A percentile compares a stretch with the other conserved stretches of the same genome.
Conservation (phyloP, 257 asterid species). For the Fraxinus americana region DNA sequence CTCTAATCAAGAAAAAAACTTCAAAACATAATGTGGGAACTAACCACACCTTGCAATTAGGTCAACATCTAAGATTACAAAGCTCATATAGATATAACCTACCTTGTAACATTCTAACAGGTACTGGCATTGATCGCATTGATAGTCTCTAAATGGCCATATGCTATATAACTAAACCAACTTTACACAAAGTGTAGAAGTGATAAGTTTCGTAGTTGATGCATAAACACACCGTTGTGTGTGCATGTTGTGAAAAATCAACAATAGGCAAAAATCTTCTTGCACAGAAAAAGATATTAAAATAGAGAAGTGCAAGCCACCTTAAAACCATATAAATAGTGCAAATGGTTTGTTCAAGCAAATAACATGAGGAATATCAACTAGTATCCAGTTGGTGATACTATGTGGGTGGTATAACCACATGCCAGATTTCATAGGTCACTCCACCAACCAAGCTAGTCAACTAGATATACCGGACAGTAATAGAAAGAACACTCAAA, state of each 20-base stretch:
- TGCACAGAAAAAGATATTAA: background rate
- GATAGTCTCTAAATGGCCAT: background rate
- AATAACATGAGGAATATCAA: background rate
- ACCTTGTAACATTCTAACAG: background rate
- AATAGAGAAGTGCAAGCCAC: background rate
- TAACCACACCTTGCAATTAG: background rate
- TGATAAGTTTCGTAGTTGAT: background rate
- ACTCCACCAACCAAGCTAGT: constrained; percentile 7
- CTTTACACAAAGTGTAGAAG: background rate
- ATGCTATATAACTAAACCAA: background rate
- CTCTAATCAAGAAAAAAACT: background rate
- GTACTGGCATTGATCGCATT: background rate
- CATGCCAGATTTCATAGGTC: background rate
- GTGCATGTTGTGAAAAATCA: background rate
- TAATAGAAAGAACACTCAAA: background rate
- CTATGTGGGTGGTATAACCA: background rate
- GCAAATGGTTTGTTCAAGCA: background rate
- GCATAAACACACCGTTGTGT: background rate
- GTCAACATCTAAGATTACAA: too few relatives aligned
- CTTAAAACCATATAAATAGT: background rate
- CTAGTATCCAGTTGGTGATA: background rate
- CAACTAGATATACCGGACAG: background rate
- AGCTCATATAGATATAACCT: background rate
- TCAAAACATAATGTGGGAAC: background rate
- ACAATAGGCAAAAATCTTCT: background rate